phyloP scores from a whole-genome alignment of 306 rosid genomes.

The Medicago lupulina region DNA sequence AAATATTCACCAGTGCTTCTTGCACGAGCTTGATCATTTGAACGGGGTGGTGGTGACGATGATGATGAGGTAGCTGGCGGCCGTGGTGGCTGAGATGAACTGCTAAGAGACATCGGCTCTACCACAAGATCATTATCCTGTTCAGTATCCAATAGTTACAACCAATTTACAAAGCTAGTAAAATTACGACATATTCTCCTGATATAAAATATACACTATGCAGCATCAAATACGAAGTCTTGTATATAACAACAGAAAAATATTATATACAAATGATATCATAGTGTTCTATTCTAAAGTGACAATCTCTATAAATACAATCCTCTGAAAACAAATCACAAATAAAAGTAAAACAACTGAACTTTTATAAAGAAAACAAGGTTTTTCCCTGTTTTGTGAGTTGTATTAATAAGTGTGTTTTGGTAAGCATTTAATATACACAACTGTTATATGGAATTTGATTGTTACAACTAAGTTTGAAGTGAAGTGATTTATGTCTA shows the following conservation, averaged over 20 bases:
- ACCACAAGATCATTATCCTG: constrained; percentile 92
- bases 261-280: not conserved
- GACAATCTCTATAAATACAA: not conserved
- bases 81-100: constrained; percentile 73
- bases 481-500: too few relatives aligned
- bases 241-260: not conserved
- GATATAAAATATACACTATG: constrained; percentile 8
- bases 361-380: not conserved
- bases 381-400: not conserved
- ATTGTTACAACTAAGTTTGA: too few relatives aligned
- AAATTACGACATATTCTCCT: not conserved
- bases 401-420: not conserved
- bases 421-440: too few relatives aligned
- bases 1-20: constrained; percentile 61
- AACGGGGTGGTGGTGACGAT: constrained; percentile 48
- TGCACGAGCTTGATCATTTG: constrained; percentile 63
- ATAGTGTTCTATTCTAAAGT: not conserved
- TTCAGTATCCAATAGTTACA: constrained; percentile 30
- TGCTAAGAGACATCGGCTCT: constrained; percentile 65
- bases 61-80: constrained; percentile 57
- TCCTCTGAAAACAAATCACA: not conserved
- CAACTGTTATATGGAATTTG: too few relatives aligned
- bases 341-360: not conserved
- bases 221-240: constrained; percentile 19
- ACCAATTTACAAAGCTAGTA: constrained; percentile 20